Evolutionary conservation across 768 basidiomycete genomes (phyloP).

Genomic region (Hygrophorus russula): DNA sequence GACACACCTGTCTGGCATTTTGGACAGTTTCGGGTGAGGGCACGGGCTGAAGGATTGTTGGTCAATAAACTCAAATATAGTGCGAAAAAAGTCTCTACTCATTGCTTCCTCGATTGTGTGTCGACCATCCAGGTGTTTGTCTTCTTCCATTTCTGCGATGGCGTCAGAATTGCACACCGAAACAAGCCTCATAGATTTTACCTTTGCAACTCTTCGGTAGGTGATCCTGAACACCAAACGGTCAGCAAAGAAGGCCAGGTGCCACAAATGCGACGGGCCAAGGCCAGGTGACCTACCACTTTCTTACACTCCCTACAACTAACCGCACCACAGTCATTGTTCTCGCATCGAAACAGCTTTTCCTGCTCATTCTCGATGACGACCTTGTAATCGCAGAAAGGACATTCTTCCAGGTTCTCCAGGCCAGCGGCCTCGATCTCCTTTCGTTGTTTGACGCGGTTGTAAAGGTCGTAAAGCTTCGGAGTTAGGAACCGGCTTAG

Average conservation of each 20-base stretch:
- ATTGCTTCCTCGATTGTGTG: conserved; percentile 89
- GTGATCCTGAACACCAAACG: conserved; percentile 46
- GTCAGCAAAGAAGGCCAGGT: conserved; percentile 1
- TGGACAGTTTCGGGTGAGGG: conserved; percentile 83
- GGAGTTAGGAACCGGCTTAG: conserved; percentile 53
- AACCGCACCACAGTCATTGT: conserved; percentile 58
- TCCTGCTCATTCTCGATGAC: conserved; percentile 62
- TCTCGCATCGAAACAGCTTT: conserved; percentile 47
- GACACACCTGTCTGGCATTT: conserved; percentile 65
- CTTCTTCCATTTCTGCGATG: conserved; percentile 57
- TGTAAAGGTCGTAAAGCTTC: conserved; percentile 60
- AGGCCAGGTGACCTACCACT: conserved; percentile 29
- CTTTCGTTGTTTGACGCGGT: conserved; percentile 64
- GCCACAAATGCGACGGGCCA: neutral
- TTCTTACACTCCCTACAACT: conserved; percentile 77
- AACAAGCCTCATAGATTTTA: conserved; percentile 14
- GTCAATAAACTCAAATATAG: neutral
- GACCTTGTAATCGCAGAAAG: conserved; percentile 80
- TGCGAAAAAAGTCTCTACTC: conserved; percentile 37
- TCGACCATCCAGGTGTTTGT: conserved; percentile 60
- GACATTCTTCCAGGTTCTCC: conserved; percentile 80
- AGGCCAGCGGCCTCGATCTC: conserved; percentile 71
- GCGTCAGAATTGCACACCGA: neutral
- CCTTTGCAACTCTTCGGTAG: conserved; percentile 74
- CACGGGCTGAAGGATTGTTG: conserved; percentile 38